Conservation (phyloP, 257 asterid genomes). For the Solanum ahanhuiri region DNA sequence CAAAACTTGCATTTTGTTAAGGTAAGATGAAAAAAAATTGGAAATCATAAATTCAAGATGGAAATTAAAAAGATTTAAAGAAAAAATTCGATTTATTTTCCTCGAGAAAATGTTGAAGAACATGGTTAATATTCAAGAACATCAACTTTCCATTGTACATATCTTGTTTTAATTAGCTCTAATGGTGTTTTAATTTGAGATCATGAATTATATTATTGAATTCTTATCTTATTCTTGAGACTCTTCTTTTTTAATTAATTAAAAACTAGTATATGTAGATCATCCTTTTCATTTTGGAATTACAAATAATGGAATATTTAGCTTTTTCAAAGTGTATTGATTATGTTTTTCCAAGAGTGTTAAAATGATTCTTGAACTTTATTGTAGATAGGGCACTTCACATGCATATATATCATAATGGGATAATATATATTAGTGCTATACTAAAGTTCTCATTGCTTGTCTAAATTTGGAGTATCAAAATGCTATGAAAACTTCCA, state of each 20-base stretch:
- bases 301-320: constrained; percentile 21
- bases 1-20: constrained; percentile 9
- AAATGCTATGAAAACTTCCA: background rate
- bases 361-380: constrained; percentile 14
- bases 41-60: background rate
- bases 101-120: constrained; percentile 29
- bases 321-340: constrained; percentile 10
- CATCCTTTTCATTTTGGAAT: background rate
- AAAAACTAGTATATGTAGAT: background rate
- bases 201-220: background rate
- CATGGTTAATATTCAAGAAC: constrained; percentile 42
- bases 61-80: background rate
- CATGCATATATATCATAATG: constrained; percentile 15
- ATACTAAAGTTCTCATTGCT: constrained; percentile 26
- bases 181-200: background rate
- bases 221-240: background rate
- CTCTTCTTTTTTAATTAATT: background rate
- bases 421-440: constrained; percentile 13
- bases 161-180: background rate
- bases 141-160: constrained; percentile 31
- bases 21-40: background rate
- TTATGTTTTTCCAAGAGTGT: constrained; percentile 15
- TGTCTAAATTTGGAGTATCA: constrained; percentile 24
- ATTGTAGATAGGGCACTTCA: constrained; percentile 15
- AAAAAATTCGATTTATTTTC: background rate